Evolutionary conservation across 257 asterid species (phyloP), one percentile per base, ranked within the genome.

Genomic region (Gardenia jasminoides): DNA sequence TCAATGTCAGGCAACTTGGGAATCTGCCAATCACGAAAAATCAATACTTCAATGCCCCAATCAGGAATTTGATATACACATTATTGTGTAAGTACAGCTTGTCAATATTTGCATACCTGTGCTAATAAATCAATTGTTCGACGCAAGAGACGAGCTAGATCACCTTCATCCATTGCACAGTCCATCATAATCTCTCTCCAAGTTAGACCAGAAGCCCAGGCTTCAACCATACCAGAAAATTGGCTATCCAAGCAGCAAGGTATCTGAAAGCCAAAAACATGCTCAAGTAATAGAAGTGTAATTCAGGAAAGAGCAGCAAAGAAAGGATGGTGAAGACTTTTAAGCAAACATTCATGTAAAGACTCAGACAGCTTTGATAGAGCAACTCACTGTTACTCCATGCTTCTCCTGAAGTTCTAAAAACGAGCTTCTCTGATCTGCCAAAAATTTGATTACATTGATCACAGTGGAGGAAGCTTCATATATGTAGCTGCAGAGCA

Each of bases 181-280:
- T 93, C 99, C 97, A 93, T 93, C 99, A 93, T 92, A 62, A 96
- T 91, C 92, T 96, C 98, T 86, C 85, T 91, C 99, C 99, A 96
- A 22, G 97, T 93, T 83, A 96, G 90, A 84, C 99, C 99, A 82
- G 99, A 96, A 76, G 99, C 99, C 99, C 99, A 96, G 43, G 97
- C 98, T 84, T 96, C 99, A 82, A 95, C 97, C 99, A 92, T 96
- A 75, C 99, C 99, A 39, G 90, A 81, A 70, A 96, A 96, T 82
- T 93, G 97, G 86, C 88, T 89, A 85, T 96, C 98, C 93, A 96
- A 84, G 86, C 92, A 96, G 93, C 99, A 96, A 41, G 97, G 80
- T 76, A 92, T 93, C 99, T 96, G 82, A 28, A 74, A 58, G 73
- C 77, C 81, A 80, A 77, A 81, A 70, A 65, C 73, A 65, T 70